A percentile compares a stretch with the other conserved stretches of the same genome.
Conservation (phyloP, 495 filamentous ascomycete genomes). For the Penicillium paradoxum region DNA sequence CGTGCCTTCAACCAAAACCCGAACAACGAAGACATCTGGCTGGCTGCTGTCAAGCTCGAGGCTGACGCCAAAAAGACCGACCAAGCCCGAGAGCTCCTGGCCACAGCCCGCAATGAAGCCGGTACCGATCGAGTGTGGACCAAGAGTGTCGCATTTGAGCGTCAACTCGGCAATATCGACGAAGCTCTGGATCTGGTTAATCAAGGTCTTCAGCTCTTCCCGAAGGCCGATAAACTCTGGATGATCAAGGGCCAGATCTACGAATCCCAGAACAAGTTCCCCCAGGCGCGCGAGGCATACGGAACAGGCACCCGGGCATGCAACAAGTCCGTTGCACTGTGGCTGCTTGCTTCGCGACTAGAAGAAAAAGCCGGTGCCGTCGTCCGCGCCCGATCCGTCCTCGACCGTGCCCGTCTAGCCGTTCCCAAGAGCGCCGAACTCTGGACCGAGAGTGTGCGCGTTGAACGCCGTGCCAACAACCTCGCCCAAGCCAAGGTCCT, state of each 20-base stretch:
- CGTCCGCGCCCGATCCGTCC: slow-evolving; percentile 86
- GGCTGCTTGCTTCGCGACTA: slow-evolving; percentile 79
- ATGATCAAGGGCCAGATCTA: slow-evolving; percentile 99
- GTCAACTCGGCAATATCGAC: slow-evolving; percentile 71
- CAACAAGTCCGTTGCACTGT: slow-evolving; percentile 76
- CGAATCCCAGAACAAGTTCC: slow-evolving; percentile 66
- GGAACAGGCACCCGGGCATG: slow-evolving; percentile 82
- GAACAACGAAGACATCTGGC: slow-evolving; percentile 95
- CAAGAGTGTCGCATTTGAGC: slow-evolving; percentile 87
- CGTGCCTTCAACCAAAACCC: slow-evolving; percentile 89
- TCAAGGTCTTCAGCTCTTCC: slow-evolving; percentile 83
- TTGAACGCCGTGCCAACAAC: slow-evolving; percentile 88
- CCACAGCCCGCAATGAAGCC: slow-evolving; percentile 75
- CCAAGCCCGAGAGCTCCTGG: slow-evolving; percentile 73
- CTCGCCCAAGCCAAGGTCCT: slow-evolving; percentile 74
- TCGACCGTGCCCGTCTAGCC: slow-evolving; percentile 83
- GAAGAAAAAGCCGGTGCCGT: slow-evolving; percentile 81
- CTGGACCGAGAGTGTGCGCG: slow-evolving; percentile 85
- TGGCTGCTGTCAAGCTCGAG: slow-evolving; percentile 91
- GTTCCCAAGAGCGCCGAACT: slow-evolving; percentile 79
- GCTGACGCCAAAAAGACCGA: slow-evolving; percentile 77
- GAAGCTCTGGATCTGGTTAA: slow-evolving; percentile 81
- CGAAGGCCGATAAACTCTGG: slow-evolving; percentile 82
- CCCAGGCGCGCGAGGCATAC: slow-evolving; percentile 89
- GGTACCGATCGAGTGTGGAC: slow-evolving; percentile 96